These are phyloP conservation scores for Ottelia alismoides DNA, from an alignment of 106 monocot species.

Conservation along the genomic window DNA sequence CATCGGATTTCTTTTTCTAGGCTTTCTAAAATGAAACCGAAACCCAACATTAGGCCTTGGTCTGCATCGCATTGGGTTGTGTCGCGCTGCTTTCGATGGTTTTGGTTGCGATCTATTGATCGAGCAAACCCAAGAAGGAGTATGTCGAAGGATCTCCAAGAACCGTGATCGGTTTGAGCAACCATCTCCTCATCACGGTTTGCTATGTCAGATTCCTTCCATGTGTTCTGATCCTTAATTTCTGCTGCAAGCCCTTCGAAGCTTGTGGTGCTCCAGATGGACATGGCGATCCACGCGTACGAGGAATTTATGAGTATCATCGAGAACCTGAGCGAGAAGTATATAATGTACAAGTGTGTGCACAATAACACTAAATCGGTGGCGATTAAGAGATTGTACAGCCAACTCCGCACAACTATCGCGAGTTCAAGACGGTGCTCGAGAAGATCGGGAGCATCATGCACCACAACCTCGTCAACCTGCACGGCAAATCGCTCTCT, in stretches of 20 bases:
- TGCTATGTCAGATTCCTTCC: too few species aligned
- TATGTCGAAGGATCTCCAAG: conserved; percentile 26
- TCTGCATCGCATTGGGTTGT: conserved; percentile 54
- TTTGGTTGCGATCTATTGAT: conserved; percentile 35
- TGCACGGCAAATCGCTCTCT: conserved; percentile 83
- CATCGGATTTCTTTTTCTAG: too few species aligned
- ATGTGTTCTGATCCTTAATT: conserved; percentile 1
- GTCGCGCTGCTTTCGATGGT: conserved; percentile 33
- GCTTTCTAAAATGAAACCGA: too few species aligned
- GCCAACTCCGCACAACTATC: conserved; percentile 46
- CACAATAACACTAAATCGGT: conserved; percentile 67
- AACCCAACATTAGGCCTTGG: too few species aligned
- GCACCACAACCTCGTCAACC: conserved; percentile 81
- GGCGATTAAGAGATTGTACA: conserved; percentile 73
- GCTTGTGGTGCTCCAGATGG: conserved; percentile 80
- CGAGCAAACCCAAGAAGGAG: conserved; percentile 32
- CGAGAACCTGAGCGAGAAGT: conserved; percentile 81
- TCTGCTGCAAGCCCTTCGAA: conserved; percentile 53
- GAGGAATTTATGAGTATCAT: conserved; percentile 88
- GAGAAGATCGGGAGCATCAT: conserved; percentile 84
- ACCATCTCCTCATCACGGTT: not conserved
- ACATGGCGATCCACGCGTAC: conserved; percentile 80
- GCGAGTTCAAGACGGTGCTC: conserved; percentile 87
- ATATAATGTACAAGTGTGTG: conserved; percentile 72
- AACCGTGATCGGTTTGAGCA: conserved; percentile 23